Evolutionary conservation across 148 eudicot species (phyloP), one percentile per base, ranked within the genome.

Genomic region (Chenopodium formosanum): DNA sequence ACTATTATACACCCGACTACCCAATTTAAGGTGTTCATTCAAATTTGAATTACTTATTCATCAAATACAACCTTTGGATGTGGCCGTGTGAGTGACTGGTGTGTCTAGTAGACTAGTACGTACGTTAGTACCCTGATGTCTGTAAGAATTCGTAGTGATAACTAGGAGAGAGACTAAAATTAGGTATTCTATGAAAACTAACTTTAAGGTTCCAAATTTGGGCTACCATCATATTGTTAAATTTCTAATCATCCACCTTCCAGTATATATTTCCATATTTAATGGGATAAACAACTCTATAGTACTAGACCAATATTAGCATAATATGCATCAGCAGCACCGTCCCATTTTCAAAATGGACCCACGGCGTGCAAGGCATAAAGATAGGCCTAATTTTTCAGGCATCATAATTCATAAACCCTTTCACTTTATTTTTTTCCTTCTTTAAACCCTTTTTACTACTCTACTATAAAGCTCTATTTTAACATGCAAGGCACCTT

Each of bases 401-500:
- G 75, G 76, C 72, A 53, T 76, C 75, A 76, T 69, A 63, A 72
- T 80, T 80, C 78, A 64, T 64, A 46, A 44, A 73, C 40, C 62
- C 27, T 58, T 58, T 27, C 70, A 40, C 53, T 73, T 32, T 60
- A 14, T 40, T 16, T 44, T 34, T 20, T 29, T 10, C n/a, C 58
- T 68, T 10, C 80, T 67, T 17, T 27, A 27, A 56, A 70, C 29
- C 76, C 74, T 60, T 79, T 79, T 23, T 23, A 70, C 72, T 44
- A 65, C 37, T 37, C 63, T 78, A 64, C 60, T 65, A 40, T 40
- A 34, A 62, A 48, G 67, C 37, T 52, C 73, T 79, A 63, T 44
- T 60, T 84, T 46, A 83, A 84, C 86, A 70, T 84, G 86, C 83
- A 80, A 70, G 37, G 77, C 86, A 84, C 83, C 80, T 80, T 74